A percentile compares a stretch with the other conserved stretches of the same genome.
Evolutionary conservation across 306 rosid genomes (phyloP).

Genomic region (Casuarina glauca): DNA sequence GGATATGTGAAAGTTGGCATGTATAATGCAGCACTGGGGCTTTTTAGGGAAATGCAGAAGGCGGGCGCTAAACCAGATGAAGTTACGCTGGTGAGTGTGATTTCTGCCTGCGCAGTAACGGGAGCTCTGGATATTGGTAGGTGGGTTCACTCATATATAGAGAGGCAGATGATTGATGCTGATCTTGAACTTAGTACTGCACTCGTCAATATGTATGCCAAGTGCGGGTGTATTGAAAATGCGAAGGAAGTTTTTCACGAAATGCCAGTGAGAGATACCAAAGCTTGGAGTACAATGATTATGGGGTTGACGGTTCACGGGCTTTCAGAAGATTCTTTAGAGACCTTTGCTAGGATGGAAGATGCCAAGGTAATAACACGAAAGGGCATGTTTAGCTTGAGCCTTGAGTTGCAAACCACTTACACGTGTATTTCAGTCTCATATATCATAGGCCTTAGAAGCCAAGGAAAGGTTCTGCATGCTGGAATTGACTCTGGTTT

Average conservation of each 20-base stretch:
- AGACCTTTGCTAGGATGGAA: conserved; percentile 24
- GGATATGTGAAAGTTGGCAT: conserved; percentile 21
- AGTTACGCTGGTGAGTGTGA: conserved; percentile 20
- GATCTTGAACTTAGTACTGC: conserved; percentile 34
- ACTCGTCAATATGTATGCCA: conserved; percentile 35
- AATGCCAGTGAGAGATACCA: conserved; percentile 31
- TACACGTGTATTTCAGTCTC: background rate
- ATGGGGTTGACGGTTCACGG: conserved; percentile 27
- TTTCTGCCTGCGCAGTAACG: conserved; percentile 22
- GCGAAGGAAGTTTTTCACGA: conserved; percentile 26
- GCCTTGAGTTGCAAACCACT: background rate
- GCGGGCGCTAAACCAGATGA: conserved; percentile 30
- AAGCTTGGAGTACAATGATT: conserved; percentile 37
- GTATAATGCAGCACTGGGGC: conserved; percentile 16
- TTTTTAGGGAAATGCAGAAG: conserved; percentile 32
- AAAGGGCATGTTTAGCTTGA: background rate
- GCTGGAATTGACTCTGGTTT: background rate
- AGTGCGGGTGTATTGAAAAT: conserved; percentile 30
- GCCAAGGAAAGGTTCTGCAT: background rate
- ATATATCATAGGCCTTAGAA: background rate
- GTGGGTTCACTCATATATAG: conserved; percentile 30
- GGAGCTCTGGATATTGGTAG: conserved; percentile 26
- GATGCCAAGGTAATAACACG: conserved; percentile 19
- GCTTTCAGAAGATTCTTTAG: conserved; percentile 23
- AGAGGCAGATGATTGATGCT: conserved; percentile 18